Evolutionary conservation across 139 green algal genomes (phyloP).

Genomic region (Chlorella sp.): DNA sequence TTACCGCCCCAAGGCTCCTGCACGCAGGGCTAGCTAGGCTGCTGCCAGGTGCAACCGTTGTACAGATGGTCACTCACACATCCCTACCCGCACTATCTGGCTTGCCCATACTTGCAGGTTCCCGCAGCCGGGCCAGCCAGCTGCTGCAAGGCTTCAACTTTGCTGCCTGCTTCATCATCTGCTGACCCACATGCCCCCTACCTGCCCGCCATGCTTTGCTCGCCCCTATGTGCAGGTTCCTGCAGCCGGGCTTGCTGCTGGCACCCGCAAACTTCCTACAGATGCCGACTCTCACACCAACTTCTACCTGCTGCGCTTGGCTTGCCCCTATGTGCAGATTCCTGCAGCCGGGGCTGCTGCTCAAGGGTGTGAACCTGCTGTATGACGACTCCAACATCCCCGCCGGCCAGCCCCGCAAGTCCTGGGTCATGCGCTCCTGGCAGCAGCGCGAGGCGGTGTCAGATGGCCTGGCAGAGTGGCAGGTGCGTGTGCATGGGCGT

Average conservation of each 20-base stretch:
- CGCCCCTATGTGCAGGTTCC: no score
- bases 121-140: slow-evolving; percentile 81
- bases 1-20: no score
- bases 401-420: slow-evolving; percentile 54
- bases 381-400: slow-evolving; percentile 30
- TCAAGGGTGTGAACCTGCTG: slow-evolving; percentile 61
- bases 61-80: no score
- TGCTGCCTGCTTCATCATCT: slow-evolving; percentile 13
- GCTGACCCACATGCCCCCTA: not conserved
- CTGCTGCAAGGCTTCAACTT: slow-evolving; percentile 68
- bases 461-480: slow-evolving; percentile 79
- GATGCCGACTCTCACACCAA: not conserved
- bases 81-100: no score
- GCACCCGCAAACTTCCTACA: slow-evolving; percentile 44
- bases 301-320: no score
- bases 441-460: slow-evolving; percentile 63
- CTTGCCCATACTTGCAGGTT: slow-evolving; percentile 44
- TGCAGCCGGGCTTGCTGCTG: slow-evolving; percentile 85
- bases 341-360: slow-evolving; percentile 84
- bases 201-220: no score
- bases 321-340: no score
- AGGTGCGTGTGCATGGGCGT: no score
- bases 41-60: no score
- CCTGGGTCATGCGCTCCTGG: slow-evolving; percentile 62
- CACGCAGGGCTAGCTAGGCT: no score